A percentile compares a stretch with the other conserved stretches of the same genome.
Conservation (phyloP, 495 filamentous ascomycete genomes). For the Penicillium psychrofluorescens region DNA sequence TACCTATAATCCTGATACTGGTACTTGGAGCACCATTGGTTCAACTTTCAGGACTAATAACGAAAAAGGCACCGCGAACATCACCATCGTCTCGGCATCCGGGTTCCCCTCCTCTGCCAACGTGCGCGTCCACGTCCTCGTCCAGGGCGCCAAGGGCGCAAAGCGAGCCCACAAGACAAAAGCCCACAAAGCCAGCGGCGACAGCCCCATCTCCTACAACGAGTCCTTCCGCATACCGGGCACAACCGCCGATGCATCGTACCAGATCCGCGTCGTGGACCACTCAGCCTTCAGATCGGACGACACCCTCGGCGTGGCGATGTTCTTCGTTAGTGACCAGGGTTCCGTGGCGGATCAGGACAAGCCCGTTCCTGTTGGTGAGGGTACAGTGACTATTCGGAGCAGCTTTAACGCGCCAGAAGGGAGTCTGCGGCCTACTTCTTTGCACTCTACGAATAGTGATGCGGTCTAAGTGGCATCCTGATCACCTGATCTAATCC, state of each 20-base stretch:
- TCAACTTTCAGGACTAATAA: no score
- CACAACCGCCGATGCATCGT: slow-evolving; percentile 77
- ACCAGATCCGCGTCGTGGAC: slow-evolving; percentile 75
- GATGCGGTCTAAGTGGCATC: slow-evolving; percentile 25
- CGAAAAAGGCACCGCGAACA: slow-evolving; percentile 67
- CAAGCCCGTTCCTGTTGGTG: slow-evolving; percentile 64
- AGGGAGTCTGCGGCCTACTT: slow-evolving; percentile 24
- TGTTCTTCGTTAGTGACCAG: slow-evolving; percentile 88
- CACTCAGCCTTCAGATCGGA: slow-evolving; percentile 79
- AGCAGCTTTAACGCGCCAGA: slow-evolving; percentile 49
- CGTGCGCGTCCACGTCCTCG: slow-evolving; percentile 68
- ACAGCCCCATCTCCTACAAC: slow-evolving; percentile 53
- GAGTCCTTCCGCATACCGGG: slow-evolving; percentile 67
- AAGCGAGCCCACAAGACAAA: slow-evolving; percentile 88
- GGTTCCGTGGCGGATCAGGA: slow-evolving; percentile 55
- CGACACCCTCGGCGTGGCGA: slow-evolving; percentile 67
- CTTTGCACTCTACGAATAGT: slow-evolving; percentile 28
- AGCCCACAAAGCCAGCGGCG: slow-evolving; percentile 52
- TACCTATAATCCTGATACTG: no score
- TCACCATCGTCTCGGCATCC: slow-evolving; percentile 71
- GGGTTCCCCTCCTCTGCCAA: slow-evolving; percentile 76
- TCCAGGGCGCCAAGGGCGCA: slow-evolving; percentile 53
- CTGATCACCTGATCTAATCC: no score
- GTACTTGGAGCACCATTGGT: no score
- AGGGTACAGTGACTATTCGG: slow-evolving; percentile 58